Base-by-base conservation (phyloP, 2,329 filamentous ascomycete genomes). In the Paraconiothyrium brasiliense region DNA sequence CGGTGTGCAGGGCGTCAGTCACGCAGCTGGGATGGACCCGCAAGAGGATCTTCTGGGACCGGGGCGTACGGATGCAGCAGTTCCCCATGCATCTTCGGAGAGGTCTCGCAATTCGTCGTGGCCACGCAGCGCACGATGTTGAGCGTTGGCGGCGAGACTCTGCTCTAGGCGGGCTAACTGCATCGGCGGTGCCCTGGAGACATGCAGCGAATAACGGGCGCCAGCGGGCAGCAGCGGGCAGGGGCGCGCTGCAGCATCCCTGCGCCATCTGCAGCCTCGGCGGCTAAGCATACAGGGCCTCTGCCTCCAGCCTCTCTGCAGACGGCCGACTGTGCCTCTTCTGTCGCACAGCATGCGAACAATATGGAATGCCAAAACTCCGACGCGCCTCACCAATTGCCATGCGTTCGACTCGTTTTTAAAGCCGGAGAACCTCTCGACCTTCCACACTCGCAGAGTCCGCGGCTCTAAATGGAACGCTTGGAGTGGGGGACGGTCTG, bases 271-370 rank as follows among this genome's bases (percentile, higher is more conserved):
- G 14, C 24, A 59, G 47, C 37, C 54, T 66, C 65, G 66, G 67
- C 68, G 68, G 59, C 66, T 70, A 70, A 63, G 60, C 65, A 65
- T 66, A 66, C 54, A 46, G 27, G 39, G 52, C 8, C 16, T 2
- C 7, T 35, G 39, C 27, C 52, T 30, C 27, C 14, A 22, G 37
- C 35, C 22, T 52, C 50, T 39, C 11, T 39, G 6, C 6, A 49
- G 11, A 43, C 35, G 24, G 35, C 37, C 22, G 51, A 32, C 35
- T 20, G 10, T 43, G 24, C 14, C 43, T 47, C 54, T n/a, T 46
- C 41, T 11, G 30, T 56, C 43, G 41, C 54, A 56, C 54, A 24
- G 54, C 54, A 56, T 56, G 30, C 54, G 52, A 16, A 27, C 50
- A 48, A 4, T 55, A 35, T 47, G 30, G 43, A 13, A 47, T 16